Evolutionary conservation across 2,329 filamentous ascomycete species (phyloP).

Genomic region (Lachnellula hyalina): DNA sequence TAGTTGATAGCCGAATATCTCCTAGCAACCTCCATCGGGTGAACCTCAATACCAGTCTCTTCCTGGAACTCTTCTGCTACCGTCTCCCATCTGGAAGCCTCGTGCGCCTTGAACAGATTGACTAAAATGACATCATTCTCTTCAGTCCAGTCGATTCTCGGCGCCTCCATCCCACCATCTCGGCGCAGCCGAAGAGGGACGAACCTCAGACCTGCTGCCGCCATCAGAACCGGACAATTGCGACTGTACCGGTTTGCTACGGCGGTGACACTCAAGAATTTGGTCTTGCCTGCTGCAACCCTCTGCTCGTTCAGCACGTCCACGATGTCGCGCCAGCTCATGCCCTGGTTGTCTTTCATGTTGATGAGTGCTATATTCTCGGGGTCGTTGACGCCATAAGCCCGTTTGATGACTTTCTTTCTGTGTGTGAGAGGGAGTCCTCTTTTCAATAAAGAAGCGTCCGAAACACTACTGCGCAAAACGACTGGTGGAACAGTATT

Average conservation of each 20-base stretch:
- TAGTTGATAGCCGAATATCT: constrained; percentile 5
- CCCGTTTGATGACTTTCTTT: constrained; percentile 21
- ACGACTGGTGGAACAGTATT: constrained; percentile 17
- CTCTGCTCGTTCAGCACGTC: constrained; percentile 21
- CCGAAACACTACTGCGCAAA: constrained; percentile 12
- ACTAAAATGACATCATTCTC: constrained; percentile 20
- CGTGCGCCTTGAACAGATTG: constrained; percentile 11
- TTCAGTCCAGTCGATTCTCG: constrained; percentile 14
- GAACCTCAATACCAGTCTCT: constrained; percentile 11
- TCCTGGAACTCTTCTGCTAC: constrained; percentile 17
- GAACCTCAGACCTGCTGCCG: constrained; percentile 21
- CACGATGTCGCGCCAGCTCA: constrained; percentile 21
- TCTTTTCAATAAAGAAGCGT: constrained; percentile 25
- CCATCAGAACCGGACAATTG: constrained; percentile 29
- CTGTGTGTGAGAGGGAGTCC: constrained; percentile 13
- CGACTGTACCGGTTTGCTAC: constrained; percentile 29
- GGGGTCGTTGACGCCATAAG: constrained; percentile 28
- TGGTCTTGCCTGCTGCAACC: constrained; percentile 13
- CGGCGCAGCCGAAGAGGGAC: constrained; percentile 19
- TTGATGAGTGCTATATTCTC: constrained; percentile 31
- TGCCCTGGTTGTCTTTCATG: constrained; percentile 19
- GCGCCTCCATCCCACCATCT: not conserved
- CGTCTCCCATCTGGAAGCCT: constrained; percentile 19
- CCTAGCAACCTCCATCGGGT: constrained; percentile 1
- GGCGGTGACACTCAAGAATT: constrained; percentile 20